These are phyloP conservation scores for Suillus occidentalis DNA, from an alignment of 768 basidiomycete species.

Conservation along the genomic window DNA sequence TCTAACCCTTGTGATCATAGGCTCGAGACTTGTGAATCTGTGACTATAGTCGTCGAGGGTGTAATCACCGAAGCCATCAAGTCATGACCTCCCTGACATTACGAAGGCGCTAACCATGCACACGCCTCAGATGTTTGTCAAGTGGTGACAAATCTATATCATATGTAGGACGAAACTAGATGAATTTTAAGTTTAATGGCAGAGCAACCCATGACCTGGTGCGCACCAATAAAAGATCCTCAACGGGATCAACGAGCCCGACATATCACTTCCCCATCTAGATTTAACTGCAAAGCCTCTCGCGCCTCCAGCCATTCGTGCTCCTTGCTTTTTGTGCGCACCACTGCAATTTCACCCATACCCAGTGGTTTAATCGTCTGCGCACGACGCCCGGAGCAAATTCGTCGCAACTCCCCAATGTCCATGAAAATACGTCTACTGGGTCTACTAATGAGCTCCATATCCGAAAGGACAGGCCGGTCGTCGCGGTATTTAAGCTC, in stretches of 20 bases:
- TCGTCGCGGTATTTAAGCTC: slow-evolving; percentile 93
- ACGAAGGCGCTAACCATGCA: background rate
- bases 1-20: background rate
- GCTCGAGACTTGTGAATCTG: background rate
- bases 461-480: slow-evolving; percentile 73
- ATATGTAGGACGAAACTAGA: background rate
- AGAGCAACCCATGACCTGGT: background rate
- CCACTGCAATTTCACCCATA: slow-evolving; percentile 90
- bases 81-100: background rate
- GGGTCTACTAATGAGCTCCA: slow-evolving; percentile 84
- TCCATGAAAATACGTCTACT: slow-evolving; percentile 80
- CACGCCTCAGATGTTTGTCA: background rate
- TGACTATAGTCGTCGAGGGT: background rate
- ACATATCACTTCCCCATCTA: slow-evolving; percentile 87
- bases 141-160: background rate
- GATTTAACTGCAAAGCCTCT: slow-evolving; percentile 78
- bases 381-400: slow-evolving; percentile 82
- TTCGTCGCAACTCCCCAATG: slow-evolving; percentile 64
- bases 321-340: slow-evolving; percentile 69
- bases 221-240: background rate
- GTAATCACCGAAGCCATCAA: background rate
- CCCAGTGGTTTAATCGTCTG: slow-evolving; percentile 81
- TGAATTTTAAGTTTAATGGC: background rate
- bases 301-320: slow-evolving; percentile 90
- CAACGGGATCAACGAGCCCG: slow-evolving; percentile 51